Conservation (phyloP, 1,139 yeast genomes). For the Geotrichum carabidarum region DNA sequence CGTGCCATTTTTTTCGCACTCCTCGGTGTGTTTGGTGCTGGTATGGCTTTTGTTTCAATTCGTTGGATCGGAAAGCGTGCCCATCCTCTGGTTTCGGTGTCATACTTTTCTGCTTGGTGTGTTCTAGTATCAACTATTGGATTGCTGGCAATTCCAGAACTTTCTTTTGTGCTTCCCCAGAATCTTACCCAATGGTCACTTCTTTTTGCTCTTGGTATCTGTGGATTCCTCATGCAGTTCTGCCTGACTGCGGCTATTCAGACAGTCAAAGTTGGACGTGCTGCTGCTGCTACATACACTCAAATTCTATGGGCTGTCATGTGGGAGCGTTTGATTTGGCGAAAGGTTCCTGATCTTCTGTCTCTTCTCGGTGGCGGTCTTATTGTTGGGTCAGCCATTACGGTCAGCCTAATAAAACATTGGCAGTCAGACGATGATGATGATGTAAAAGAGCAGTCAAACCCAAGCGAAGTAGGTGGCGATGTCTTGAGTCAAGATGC, state of each 20-base stretch:
- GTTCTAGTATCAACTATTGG: conserved; percentile 53
- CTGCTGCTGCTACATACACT: conserved; percentile 68
- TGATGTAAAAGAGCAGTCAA: neutral
- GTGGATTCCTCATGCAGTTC: conserved; percentile 80
- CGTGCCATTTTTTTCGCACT: conserved; percentile 63
- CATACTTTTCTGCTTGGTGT: conserved; percentile 65
- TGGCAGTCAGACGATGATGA: conserved; percentile 10
- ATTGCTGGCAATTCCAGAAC: conserved; percentile 53
- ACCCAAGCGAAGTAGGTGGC: neutral
- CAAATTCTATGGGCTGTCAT: conserved; percentile 74
- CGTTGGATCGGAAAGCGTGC: conserved; percentile 71
- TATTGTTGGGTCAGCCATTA: conserved; percentile 61
- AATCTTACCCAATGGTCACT: conserved; percentile 59
- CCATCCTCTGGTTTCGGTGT: conserved; percentile 74
- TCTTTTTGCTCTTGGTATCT: conserved; percentile 57
- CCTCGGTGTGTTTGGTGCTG: conserved; percentile 66
- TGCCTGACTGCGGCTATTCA: conserved; percentile 78
- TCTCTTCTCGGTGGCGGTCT: conserved; percentile 64
- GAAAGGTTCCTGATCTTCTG: conserved; percentile 64
- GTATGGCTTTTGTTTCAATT: conserved; percentile 64
- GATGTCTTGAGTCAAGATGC: neutral
- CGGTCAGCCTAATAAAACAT: conserved; percentile 36
- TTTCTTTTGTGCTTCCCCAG: conserved; percentile 56
- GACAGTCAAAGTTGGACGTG: conserved; percentile 72
- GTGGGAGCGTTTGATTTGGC: conserved; percentile 70